phyloP scores from a whole-genome alignment of 345 rosid species.

The Melastoma malabathricum region DNA sequence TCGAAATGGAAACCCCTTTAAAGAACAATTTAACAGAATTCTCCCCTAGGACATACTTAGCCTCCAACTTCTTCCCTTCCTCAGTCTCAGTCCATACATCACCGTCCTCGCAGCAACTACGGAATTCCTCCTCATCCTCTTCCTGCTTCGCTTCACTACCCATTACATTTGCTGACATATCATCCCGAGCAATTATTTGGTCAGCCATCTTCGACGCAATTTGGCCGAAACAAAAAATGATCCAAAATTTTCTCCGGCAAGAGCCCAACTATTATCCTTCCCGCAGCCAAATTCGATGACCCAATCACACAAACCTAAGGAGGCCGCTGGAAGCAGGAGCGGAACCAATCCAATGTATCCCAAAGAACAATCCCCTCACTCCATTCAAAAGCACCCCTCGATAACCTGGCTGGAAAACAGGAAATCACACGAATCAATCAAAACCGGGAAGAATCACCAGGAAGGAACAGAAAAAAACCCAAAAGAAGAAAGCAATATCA shows the following conservation, averaged over 20 bases:
- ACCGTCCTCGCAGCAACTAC: constrained; percentile 88
- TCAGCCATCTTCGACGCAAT: constrained; percentile 34
- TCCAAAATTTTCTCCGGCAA: constrained; percentile 4
- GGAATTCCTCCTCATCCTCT: constrained; percentile 82
- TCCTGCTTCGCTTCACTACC: constrained; percentile 34
- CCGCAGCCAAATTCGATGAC: background rate
- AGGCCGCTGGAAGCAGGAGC: no score
- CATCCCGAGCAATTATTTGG: constrained; percentile 18
- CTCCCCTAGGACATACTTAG: constrained; percentile 27
- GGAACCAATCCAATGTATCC: no score
- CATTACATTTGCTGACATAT: constrained; percentile 17
- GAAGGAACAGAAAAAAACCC: no score
- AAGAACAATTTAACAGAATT: constrained; percentile 80
- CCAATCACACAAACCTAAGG: no score
- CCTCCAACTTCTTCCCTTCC: constrained; percentile 31
- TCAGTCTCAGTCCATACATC: constrained; percentile 78
- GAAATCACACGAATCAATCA: no score
- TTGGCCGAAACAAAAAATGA: background rate
- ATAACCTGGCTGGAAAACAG: no score
- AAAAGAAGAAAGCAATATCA: no score
- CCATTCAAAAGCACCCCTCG: no score
- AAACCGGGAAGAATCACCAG: no score
- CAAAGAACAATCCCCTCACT: no score
- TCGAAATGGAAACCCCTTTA: constrained; percentile 65
- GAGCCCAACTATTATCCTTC: background rate